Evolutionary conservation across 2,329 filamentous ascomycete genomes (phyloP), one percentile per base, ranked within the genome.

Genomic region (Arthrobotrys iridis): DNA sequence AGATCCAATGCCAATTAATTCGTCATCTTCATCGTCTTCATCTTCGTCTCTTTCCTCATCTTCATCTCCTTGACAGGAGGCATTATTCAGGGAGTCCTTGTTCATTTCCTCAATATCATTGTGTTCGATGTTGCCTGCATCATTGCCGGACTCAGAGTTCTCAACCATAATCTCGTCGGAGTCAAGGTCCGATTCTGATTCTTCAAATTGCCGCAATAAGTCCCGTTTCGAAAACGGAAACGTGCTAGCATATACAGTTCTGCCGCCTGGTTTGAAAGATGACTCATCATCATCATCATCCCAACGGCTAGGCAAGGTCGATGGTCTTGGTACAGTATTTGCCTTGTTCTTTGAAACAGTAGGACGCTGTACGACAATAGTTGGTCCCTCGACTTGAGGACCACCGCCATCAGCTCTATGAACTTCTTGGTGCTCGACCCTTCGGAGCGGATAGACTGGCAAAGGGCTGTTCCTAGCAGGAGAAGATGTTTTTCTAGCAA

Each of bases 221-320:
- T 63, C 41, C 35, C 45, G 55, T 28, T 74, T 74, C 28, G 62
- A 57, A 40, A 74, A 67, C 2, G 43, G 45, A 3, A 48, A 40
- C 7, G 35, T 13, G 18, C 26, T 7, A n/a, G 41, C 10, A 20
- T 50, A 20, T 4, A 30, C 13, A 11, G 20, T 50, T 6, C 15
- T 40, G 7, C 24, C 55, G 11, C 8, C 4, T 8, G n/a, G 24
- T 15, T 43, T 20, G 6, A 28, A 22, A 7, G 26, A 7, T 2
- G 18, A 11, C 48, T 10, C 4, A 26, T 28, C 37, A 43, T 43
- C 11, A n/a, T 24, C 11, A 24, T 43, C 11, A n/a, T 24, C 11
- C n/a, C 33, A 30, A 35, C 28, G 45, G n/a, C 35, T 28, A 4
- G 63, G 35, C 43, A 40, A 48, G 10, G 4, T 33, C 6, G 57